Evolutionary conservation across 108 stramenopile species (phyloP).

Genomic region (Cyclotella baltica): DNA sequence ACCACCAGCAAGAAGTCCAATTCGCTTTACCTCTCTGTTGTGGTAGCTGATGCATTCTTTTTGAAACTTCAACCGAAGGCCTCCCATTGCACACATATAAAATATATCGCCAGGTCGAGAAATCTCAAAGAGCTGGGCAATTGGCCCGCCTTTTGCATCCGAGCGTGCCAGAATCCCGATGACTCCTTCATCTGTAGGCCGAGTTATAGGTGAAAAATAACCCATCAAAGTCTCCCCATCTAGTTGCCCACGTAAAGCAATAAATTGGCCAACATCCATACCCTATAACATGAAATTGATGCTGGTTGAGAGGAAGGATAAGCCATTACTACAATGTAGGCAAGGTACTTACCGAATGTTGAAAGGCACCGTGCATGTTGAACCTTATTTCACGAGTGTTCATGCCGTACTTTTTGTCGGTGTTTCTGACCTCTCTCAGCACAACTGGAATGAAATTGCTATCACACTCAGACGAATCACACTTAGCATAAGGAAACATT

Average conservation of each 20-base stretch:
- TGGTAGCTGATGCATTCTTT: constrained; percentile 17
- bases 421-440: constrained; percentile 55
- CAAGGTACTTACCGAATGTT: constrained; percentile 23
- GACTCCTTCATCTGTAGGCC: constrained; percentile 56
- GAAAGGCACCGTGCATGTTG: constrained; percentile 54
- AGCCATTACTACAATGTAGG: neutral
- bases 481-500: constrained; percentile 27
- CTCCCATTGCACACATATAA: constrained; percentile 66
- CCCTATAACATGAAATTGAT: constrained; percentile 5
- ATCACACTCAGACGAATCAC: constrained; percentile 28
- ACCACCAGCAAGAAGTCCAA: constrained; percentile 61
- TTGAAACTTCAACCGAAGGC: constrained; percentile 53
- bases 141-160: constrained; percentile 58
- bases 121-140: constrained; percentile 42
- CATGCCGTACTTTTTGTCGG: constrained; percentile 59
- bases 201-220: constrained; percentile 51
- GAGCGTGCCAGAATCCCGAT: constrained; percentile 54
- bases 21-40: constrained; percentile 34
- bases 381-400: constrained; percentile 59
- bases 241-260: constrained; percentile 55
- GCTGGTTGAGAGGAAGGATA: neutral
- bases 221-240: constrained; percentile 64
- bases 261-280: constrained; percentile 60
- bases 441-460: constrained; percentile 48
- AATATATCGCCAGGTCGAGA: constrained; percentile 51